Conservation (phyloP, 2,329 filamentous ascomycete genomes). For the Trichoderma breve region DNA sequence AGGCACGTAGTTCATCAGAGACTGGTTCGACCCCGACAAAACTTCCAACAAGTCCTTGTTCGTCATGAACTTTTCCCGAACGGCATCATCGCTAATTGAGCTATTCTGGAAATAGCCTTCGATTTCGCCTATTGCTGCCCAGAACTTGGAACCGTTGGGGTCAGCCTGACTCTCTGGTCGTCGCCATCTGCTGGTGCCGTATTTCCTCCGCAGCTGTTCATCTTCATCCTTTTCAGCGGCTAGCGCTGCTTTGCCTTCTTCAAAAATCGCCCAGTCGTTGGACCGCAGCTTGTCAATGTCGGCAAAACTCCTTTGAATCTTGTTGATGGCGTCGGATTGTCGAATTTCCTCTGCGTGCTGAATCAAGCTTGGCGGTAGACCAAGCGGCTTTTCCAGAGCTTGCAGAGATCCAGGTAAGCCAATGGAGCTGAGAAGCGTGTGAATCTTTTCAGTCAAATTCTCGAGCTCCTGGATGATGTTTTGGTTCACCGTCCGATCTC, state of each 20-base stretch:
- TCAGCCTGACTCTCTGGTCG: slow-evolving; percentile 69
- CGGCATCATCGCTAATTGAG: slow-evolving; percentile 55
- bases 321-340: slow-evolving; percentile 80
- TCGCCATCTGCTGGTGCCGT: slow-evolving; percentile 83
- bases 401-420: slow-evolving; percentile 91
- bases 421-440: slow-evolving; percentile 75
- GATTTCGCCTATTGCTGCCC: slow-evolving; percentile 73
- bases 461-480: slow-evolving; percentile 85
- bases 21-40: slow-evolving; percentile 74
- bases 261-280: slow-evolving; percentile 73
- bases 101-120: slow-evolving; percentile 77
- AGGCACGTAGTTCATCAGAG: slow-evolving; percentile 84
- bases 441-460: slow-evolving; percentile 72
- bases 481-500: slow-evolving; percentile 86
- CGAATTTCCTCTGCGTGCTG: slow-evolving; percentile 93
- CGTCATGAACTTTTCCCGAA: slow-evolving; percentile 74
- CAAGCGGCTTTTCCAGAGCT: slow-evolving; percentile 90
- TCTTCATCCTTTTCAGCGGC: slow-evolving; percentile 83
- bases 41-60: slow-evolving; percentile 74
- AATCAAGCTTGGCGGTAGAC: slow-evolving; percentile 77
- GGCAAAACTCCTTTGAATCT: slow-evolving; percentile 74
- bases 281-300: slow-evolving; percentile 89
- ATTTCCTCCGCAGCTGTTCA: slow-evolving; percentile 68
- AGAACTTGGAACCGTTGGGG: slow-evolving; percentile 65
- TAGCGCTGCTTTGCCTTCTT: slow-evolving; percentile 77